Base-by-base conservation (phyloP, 2,329 filamentous ascomycete species). In the Monosporascus sp. region DNA sequence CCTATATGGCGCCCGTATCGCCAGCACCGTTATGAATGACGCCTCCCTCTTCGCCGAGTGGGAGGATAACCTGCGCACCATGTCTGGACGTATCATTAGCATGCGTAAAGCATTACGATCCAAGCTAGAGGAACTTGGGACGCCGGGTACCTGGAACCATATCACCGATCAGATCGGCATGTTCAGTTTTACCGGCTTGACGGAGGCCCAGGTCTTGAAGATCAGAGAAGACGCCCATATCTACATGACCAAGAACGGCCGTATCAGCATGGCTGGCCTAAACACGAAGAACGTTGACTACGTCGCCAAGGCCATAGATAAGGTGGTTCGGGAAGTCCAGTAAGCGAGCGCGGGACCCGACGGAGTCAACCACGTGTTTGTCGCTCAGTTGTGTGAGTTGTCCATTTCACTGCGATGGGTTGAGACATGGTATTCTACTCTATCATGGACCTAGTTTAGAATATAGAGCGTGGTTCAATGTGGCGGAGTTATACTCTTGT, bases 121-220 rank as follows among this genome's bases (percentile, higher is more conserved):
- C 52, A 90, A 92, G 72, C 83, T 99, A 11, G 93, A 97, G 74
- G 83, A 85, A 66, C 81, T 93, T 55, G 84, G 83, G 31, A 97
- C 94, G 0, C 93, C 93, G 0, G 93, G 93, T 35, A 88, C 82
- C 15, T 99, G 94, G 94, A 90, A 92, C 67, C 94, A 99, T 75
- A 96, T 99, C 70, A 97, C 92, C 17, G 89, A 95, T 65, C 94
- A 99, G 80, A 99, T 99, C 68, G 94, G 94, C 75, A 99, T 99
- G 94, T 99, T 99, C 76, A 93, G 87, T 71, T 99, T 96, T 71
- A 95, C 90, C 1, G 90, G 90, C 14, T 73, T 95, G 68, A 81
- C 71, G 14, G 88, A 91, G 74, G 68, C 81, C 57, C 89, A 94
- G 69, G 89, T 93, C 7, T 62, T 81, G 61, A 84, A 83, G 73